Base-by-base conservation (phyloP, 1,284 basidiomycete genomes). In the Fomitopsis schrenkii region DNA sequence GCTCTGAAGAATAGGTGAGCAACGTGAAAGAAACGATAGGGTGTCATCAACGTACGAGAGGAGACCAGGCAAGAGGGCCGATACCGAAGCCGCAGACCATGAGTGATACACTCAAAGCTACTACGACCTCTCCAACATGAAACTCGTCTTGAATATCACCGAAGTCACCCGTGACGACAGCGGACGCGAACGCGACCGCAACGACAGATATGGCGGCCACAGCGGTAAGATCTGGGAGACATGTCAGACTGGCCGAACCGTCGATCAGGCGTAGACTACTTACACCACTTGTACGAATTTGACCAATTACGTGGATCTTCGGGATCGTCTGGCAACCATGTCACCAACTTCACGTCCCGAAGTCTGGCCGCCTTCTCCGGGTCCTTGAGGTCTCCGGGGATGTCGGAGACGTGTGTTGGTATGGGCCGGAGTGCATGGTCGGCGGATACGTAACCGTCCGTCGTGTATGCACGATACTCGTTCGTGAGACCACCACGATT, bases 251-350 rank as follows among this genome's bases (percentile, higher is more conserved):
- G 2, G 75, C 73, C 63, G 74, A 74, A 58, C 0, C 74, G 7
- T 0, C 79, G 81, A 7, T 82, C 66, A 1, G 71, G 53, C 22
- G 40, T 9, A 15, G 5, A 48, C 4, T 15, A 71, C 71, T 63
- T 67, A 74, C 72, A 74, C 85, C 85, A 86, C 66, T 83, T 85
- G 63, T 80, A 77, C 28, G 61, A 45, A 2, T 61, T 65, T 1
- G 77, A 76, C 81, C 83, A 87, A 64, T 85, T 87, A 62, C 86
- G 83, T 7, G 87, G 87, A 68, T 90, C 88, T 40, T 72, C 71
- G 5, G 80, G 83, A 72, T 90, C 88, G 64, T 84, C 66, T 28
- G 69, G 67, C 61, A 70, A 66, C 66, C 68, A 74, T 58, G 72
- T 74, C 44, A 74, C 72, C 59, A 74, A 60, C 68, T 72, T 72